A percentile compares a stretch with the other conserved stretches of the same genome.
These are phyloP conservation scores for Rugonectria rugulosa DNA, from an alignment of 2,329 filamentous ascomycete genomes.

Conservation along the genomic window DNA sequence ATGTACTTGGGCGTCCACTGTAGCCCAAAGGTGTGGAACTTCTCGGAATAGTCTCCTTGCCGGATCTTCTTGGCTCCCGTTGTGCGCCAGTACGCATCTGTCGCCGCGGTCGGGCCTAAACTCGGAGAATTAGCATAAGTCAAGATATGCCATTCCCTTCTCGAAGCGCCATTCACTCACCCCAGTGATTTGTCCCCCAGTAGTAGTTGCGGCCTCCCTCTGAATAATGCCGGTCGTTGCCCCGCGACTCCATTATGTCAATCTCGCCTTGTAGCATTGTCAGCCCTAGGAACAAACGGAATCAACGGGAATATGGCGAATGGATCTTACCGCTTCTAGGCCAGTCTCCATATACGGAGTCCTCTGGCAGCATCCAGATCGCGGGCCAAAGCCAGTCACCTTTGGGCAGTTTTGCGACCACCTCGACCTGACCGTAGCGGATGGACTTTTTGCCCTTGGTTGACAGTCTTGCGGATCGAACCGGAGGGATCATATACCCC, in stretches of 20 bases:
- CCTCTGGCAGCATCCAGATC: slow-evolving; percentile 84
- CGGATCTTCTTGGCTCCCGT: slow-evolving; percentile 41
- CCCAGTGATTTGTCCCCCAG: slow-evolving; percentile 58
- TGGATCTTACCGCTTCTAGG: slow-evolving; percentile 51
- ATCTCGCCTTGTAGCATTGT: slow-evolving; percentile 73
- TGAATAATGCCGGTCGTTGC: slow-evolving; percentile 60
- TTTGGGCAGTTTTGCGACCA: slow-evolving; percentile 74
- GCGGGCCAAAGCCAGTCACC: slow-evolving; percentile 90
- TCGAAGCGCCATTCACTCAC: slow-evolving; percentile 27
- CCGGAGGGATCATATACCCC: slow-evolving; percentile 57
- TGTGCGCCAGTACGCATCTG: slow-evolving; percentile 46
- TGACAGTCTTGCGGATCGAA: slow-evolving; percentile 57
- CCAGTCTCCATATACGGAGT: slow-evolving; percentile 77
- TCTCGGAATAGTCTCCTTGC: slow-evolving; percentile 46
- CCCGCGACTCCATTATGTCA: slow-evolving; percentile 79
- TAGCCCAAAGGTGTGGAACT: slow-evolving; percentile 60
- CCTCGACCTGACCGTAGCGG: slow-evolving; percentile 82
- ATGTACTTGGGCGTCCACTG: slow-evolving; percentile 62
- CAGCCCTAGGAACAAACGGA: not conserved
- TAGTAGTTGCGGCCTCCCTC: slow-evolving; percentile 52
- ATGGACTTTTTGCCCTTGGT: slow-evolving; percentile 55
- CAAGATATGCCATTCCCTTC: too few relatives aligned
- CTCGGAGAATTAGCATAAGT: not conserved
- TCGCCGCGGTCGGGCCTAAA: slow-evolving; percentile 36
- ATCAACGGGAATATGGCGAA: not conserved